Conservation (phyloP, 2,329 filamentous ascomycete genomes). For the Alternaria sp. region DNA sequence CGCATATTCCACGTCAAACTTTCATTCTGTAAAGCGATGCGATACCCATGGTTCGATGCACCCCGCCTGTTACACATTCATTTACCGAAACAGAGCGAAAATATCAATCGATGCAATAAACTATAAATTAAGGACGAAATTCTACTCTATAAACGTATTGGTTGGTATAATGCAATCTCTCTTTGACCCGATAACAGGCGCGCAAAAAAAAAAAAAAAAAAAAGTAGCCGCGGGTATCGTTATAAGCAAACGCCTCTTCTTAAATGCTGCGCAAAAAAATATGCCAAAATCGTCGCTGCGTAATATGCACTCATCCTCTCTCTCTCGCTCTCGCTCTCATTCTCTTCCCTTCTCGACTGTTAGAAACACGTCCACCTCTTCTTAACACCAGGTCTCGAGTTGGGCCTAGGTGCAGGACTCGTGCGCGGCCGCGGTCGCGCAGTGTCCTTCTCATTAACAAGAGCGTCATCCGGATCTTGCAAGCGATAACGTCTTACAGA, state of each 20-base stretch:
- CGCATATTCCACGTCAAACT: neutral
- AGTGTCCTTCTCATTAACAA: slow-evolving; percentile 32
- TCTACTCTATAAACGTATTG: slow-evolving; percentile 28
- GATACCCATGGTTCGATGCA: neutral
- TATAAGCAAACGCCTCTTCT: slow-evolving; percentile 29
- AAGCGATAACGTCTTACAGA: slow-evolving; percentile 52
- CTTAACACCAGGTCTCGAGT: slow-evolving; percentile 15
- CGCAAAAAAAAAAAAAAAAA: slow-evolving; percentile 27
- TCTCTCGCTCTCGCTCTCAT: neutral
- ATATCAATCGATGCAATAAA: neutral
- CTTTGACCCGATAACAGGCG: slow-evolving; percentile 24
- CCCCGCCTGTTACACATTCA: neutral
- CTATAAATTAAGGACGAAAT: slow-evolving; percentile 21
- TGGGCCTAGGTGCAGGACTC: slow-evolving; percentile 22
- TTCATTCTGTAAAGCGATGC: neutral
- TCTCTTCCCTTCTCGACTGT: neutral
- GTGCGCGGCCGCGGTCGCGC: slow-evolving; percentile 26
- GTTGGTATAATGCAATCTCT: slow-evolving; percentile 27
- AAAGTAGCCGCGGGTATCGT: slow-evolving; percentile 43
- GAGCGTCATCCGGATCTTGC: slow-evolving; percentile 31
- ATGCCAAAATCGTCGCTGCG: slow-evolving; percentile 13
- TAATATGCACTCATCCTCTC: slow-evolving; percentile 3
- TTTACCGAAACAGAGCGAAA: neutral
- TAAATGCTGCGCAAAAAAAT: slow-evolving; percentile 17
- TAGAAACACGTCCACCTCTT: slow-evolving; percentile 44